These are phyloP conservation scores for Dactylella cylindrospora DNA, from an alignment of 2,329 filamentous ascomycete genomes.

Conservation along the genomic window DNA sequence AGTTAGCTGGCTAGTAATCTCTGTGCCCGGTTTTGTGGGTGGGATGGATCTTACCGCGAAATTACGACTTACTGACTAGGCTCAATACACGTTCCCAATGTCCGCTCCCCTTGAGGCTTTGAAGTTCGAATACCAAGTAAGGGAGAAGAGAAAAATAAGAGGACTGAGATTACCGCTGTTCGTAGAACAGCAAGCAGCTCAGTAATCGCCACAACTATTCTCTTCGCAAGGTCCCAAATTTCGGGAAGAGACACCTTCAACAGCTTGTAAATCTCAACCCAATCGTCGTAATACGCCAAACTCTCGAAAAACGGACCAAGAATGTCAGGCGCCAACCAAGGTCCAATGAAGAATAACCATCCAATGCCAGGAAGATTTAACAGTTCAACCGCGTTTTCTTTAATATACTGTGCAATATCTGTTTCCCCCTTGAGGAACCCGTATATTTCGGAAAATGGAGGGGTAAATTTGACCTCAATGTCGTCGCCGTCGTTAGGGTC, in stretches of 20 bases:
- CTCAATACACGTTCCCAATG: too few species aligned
- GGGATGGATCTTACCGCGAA: too few species aligned
- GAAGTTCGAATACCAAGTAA: too few species aligned
- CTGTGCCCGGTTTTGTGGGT: too few species aligned
- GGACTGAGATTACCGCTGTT: too few species aligned
- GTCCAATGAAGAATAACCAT: slow-evolving; percentile 19
- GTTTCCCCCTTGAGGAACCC: slow-evolving; percentile 17
- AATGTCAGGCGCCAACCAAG: slow-evolving; percentile 8
- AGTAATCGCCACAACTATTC: too few species aligned
- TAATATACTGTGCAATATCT: slow-evolving; percentile 6
- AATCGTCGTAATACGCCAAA: slow-evolving; percentile 37
- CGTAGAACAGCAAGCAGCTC: too few species aligned
- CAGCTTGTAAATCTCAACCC: slow-evolving; percentile 25
- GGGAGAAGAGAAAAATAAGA: too few species aligned
- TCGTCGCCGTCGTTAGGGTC: slow-evolving; percentile 1
- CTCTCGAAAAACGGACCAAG: slow-evolving; percentile 23
- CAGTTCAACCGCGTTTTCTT: background rate
- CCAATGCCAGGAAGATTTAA: background rate
- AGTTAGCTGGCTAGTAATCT: too few species aligned
- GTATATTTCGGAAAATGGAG: slow-evolving; percentile 21
- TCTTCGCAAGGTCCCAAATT: slow-evolving; percentile 10
- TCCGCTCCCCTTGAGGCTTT: too few species aligned
- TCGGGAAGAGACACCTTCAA: slow-evolving; percentile 2
- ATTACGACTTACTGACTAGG: too few species aligned
- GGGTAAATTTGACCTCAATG: background rate